A percentile compares a stretch with the other conserved stretches of the same genome.
phyloP scores from a whole-genome alignment of 192 early-diverging fungal species.

The Polychytrium aggregatum region DNA sequence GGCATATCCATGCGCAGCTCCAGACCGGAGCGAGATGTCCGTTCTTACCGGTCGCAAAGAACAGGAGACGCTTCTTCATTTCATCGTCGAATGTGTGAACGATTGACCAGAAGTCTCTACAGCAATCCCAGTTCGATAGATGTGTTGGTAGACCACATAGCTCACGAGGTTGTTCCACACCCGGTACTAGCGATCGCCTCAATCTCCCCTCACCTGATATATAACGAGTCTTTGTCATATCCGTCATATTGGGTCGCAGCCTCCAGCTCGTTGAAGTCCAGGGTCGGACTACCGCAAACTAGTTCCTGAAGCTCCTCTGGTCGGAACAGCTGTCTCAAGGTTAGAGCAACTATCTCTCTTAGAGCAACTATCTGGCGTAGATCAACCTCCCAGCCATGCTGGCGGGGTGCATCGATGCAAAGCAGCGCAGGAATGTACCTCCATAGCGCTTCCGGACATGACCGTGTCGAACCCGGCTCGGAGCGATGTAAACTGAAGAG shows the following conservation, averaged over 20 bases:
- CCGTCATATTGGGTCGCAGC: constrained; percentile 77
- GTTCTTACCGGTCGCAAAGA: constrained; percentile 86
- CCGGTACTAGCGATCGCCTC: too few species aligned
- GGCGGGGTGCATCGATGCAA: too few species aligned
- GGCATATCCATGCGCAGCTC: too few species aligned
- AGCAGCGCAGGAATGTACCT: too few species aligned
- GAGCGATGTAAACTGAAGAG: constrained; percentile 68
- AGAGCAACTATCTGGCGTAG: too few species aligned
- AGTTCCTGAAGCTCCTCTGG: constrained; percentile 84
- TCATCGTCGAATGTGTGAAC: constrained; percentile 72
- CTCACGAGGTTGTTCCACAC: too few species aligned
- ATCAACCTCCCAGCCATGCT: too few species aligned
- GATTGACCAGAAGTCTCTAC: constrained; percentile 86
- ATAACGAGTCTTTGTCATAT: constrained; percentile 35
- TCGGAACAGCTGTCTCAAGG: constrained; percentile 67
- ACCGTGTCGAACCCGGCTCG: constrained; percentile 72
- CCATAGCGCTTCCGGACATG: constrained; percentile 74
- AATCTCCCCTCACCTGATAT: constrained; percentile 34
- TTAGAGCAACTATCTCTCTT: too few species aligned
- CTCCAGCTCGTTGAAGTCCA: constrained; percentile 76
- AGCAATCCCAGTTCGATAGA: too few species aligned
- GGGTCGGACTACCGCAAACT: constrained; percentile 71
- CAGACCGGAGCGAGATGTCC: too few species aligned
- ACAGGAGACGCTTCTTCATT: constrained; percentile 74
- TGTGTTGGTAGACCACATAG: too few species aligned